Evolutionary conservation across 2,329 filamentous ascomycete species (phyloP).

Genomic region (Aureobasidium zeae): DNA sequence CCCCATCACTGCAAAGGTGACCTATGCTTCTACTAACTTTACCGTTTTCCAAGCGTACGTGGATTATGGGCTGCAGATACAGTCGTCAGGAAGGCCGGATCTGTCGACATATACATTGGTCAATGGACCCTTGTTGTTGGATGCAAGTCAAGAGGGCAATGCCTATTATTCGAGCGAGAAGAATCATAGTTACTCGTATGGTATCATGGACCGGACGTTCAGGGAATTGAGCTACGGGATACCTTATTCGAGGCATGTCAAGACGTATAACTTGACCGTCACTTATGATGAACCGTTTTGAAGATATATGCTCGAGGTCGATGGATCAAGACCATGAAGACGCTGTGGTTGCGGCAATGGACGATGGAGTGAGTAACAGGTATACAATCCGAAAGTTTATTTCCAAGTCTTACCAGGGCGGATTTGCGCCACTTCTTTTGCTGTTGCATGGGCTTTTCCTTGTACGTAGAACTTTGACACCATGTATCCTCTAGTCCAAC

Average conservation of each 20-base stretch:
- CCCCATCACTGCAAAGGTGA: background rate
- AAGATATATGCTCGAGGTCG: too few species aligned
- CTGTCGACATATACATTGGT: background rate
- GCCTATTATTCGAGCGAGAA: conserved; percentile 3
- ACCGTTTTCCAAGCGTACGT: background rate
- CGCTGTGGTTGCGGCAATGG: too few species aligned
- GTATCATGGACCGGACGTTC: conserved; percentile 1
- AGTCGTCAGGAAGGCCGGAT: background rate
- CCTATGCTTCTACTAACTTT: background rate
- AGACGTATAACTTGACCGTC: conserved; percentile 1
- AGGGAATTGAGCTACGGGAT: conserved; percentile 1
- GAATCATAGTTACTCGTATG: conserved; percentile 5
- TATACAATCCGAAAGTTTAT: too few species aligned
- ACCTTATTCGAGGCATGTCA: conserved; percentile 1
- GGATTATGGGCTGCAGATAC: conserved; percentile 3
- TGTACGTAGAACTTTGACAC: too few species aligned
- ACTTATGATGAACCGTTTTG: too few species aligned
- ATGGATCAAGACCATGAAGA: too few species aligned
- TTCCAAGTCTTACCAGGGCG: too few species aligned
- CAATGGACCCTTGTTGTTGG: background rate
- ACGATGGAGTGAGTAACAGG: too few species aligned
- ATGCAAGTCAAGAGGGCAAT: background rate
- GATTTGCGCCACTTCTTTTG: too few species aligned
- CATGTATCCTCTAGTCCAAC: too few species aligned
- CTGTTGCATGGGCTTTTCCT: too few species aligned